Base-by-base conservation (phyloP, 176 grass and related monocot genomes). In the Carex littledalei region DNA sequence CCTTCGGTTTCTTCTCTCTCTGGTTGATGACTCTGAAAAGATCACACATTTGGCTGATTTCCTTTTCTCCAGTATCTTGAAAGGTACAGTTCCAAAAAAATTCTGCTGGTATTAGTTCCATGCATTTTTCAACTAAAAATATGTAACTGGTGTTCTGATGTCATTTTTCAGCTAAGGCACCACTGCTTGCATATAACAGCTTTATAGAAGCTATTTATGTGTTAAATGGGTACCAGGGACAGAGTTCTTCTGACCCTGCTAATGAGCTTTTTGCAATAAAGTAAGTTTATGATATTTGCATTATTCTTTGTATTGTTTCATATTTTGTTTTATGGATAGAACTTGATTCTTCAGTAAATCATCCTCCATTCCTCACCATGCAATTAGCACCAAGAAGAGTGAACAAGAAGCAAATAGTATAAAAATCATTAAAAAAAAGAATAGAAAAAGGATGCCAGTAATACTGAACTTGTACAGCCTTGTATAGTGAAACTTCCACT, bases 171-270 rank as follows among this genome's bases (percentile, higher is more conserved):
- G 95, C 89, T 80, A 98, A 98, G 85, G 91, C 95, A 2, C 95
- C 95, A 85, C 92, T 98, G 64, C 95, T 98, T 90, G 95, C 95
- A 79, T 98, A 98, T 81, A 98, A 98, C 87, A 98, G 95, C 84
- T 98, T 98, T 78, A 94, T 98, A 89, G 95, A 94, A 90, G 95
- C 95, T 67, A 94, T 98, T 58, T 93, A 88, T 62, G 88, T 93
- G 55, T 90, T 98, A 89, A 98, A 98, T 71, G 88, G 64, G 39
- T 82, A 94, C 82, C 88, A 57, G 18, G 87, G 87, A 76, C 89
- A 94, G 64, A 86, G 79, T 63, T 79, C 82, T 85, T 87, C 78
- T 70, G 87, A 87, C 34, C 64, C 37, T 86, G 90, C 82, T 20
- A 72, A 87, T 81, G 63, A 79, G 73, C 89, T 91, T 84, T 98